Evolutionary conservation across 78 protist species (phyloP), one percentile per base, ranked within the genome.

Genomic region (Tieghemostelium lacteum): DNA sequence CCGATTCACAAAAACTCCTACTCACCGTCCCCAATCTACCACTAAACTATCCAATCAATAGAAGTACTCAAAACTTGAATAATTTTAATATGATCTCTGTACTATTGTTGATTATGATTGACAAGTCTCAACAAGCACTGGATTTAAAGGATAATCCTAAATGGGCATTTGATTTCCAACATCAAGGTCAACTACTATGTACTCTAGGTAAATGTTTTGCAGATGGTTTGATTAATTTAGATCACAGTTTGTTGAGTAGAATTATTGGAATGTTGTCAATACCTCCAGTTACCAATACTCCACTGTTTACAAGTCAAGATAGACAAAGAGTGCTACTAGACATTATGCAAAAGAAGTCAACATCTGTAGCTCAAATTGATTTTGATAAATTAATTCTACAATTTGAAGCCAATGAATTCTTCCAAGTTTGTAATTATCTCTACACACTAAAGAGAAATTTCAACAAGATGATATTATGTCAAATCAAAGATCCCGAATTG

Each of bases 401-500:
- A 5, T 66, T 71, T n/a, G 91, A 83, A 60, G 91, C 78, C 31
- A 66, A 83, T 45, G 91, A 83, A 33, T 83, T 83, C 63, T 83
- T 39, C 52, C 62, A 66, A 20, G 93, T 73, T 16, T 58, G 54
- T 31, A 74, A 86, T 42, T 73, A 75, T 22, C 42, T 86, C 52
- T 86, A 74, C 24, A 42, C 65, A 7, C 37, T 62, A 31, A 58
- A 86, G 40, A 26, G 36, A 19, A 60, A 87, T 26, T 73, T 31
- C 57, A 70, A 24, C 75, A 73, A 65, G 65, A 76, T 87, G 93
- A 57, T 87, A 12, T 50, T 24, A 2, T 70, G 86, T 50, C 86
- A 87, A 49, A 60, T 87, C 19, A 73, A 52, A 52, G 93, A 87
- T 24, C 85, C 86, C 37, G 60, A 40, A 0, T 39, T 42, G 12